Base-by-base conservation (phyloP, 441 rosid species). In the Isatis lusitanica region DNA sequence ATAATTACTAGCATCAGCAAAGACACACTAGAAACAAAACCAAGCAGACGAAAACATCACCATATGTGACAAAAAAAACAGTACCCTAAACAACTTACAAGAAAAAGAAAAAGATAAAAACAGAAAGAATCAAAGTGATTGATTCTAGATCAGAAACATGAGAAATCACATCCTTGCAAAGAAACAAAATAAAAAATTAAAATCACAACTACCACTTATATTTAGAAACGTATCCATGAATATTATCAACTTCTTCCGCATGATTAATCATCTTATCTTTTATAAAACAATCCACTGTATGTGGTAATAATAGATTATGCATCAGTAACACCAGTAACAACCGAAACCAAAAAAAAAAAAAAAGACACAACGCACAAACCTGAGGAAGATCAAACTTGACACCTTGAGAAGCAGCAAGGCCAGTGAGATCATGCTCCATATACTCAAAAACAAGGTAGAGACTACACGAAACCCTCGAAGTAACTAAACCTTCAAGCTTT, bases 351-450 rank as follows among this genome's bases (percentile, higher is more conserved):
- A 31, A 13, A 26, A 26, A 4, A 15, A n/a, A n/a, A n/a, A 31
- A 13, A 26, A 26, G 28, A 15, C 13, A 10, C 46, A 50, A 13
- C 15, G 57, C 11, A 52, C 9, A 62, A 59, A 91, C 98, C 97
- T 93, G 98, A 70, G 98, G 76, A 72, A 88, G 88, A 13, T 85
- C 82, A 81, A 93, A 90, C 84, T 90, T 91, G 81, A 83, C 80
- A 42, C 82, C 80, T 65, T 81, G 92, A 70, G 85, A 78, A 5
- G 91, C 92, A 0, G 82, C 88, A 13, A 90, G 87, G 16, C 98
- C 95, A 5, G 98, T 58, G 39, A 93, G 95, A 88, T 93, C 98
- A 70, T 89, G 95, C 15, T 88, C 91, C 98, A 93, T 93, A 71
- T 88, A 93, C 70, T 90, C 88, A 47, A 93, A 93, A 40, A 89